phyloP scores from a whole-genome alignment of 768 basidiomycete genomes.

The Thelephora aurantiotincta region DNA sequence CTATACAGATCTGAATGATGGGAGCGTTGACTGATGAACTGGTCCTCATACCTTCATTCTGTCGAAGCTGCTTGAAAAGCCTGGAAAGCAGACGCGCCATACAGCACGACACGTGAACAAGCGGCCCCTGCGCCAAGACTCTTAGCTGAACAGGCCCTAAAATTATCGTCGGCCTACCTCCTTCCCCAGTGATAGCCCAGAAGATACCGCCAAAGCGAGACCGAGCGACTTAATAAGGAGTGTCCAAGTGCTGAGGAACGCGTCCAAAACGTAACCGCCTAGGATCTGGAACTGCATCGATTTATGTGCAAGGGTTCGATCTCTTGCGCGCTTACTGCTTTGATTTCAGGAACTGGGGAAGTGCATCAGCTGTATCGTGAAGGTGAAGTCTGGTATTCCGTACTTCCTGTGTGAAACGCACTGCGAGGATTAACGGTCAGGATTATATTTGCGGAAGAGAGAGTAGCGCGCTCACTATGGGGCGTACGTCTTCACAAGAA shows the following conservation, averaged over 20 bases:
- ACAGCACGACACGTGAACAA: constrained; percentile 79
- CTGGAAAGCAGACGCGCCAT: constrained; percentile 59
- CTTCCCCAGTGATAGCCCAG: constrained; percentile 75
- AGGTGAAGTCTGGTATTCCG: constrained; percentile 15
- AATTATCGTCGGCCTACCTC: constrained; percentile 36
- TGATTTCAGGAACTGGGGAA: constrained; percentile 57
- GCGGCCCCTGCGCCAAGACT: constrained; percentile 39
- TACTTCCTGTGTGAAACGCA: constrained; percentile 72
- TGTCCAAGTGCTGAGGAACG: constrained; percentile 78
- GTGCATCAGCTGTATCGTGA: background rate
- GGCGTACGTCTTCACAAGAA: constrained; percentile 51
- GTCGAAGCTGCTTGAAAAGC: constrained; percentile 54
- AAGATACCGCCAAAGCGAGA: constrained; percentile 71
- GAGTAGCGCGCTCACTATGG: constrained; percentile 40
- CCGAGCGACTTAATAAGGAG: constrained; percentile 77
- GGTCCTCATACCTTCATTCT: constrained; percentile 51
- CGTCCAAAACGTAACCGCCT: constrained; percentile 75
- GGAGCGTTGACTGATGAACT: background rate
- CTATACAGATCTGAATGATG: constrained; percentile 18
- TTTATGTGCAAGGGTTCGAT: background rate
- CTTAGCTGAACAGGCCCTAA: background rate
- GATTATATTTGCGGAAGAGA: background rate
- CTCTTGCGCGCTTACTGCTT: constrained; percentile 35
- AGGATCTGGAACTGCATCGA: constrained; percentile 35
- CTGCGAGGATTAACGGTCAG: constrained; percentile 17